Base-by-base conservation (phyloP, 371 early-diverging fungal genomes). In the Actinomucor elegans region DNA sequence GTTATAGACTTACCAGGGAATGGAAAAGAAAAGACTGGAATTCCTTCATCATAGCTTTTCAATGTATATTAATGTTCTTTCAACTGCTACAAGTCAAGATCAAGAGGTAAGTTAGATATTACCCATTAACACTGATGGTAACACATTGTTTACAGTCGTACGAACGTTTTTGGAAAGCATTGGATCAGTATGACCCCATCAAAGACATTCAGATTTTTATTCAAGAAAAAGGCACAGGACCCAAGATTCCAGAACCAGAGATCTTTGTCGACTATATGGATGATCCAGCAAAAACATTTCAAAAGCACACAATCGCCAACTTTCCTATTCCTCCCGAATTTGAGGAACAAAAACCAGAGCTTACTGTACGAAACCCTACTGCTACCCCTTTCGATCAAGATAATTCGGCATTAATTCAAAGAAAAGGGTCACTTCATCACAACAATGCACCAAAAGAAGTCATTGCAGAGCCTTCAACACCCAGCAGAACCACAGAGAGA, bases 1-100 rank as follows among this genome's bases (percentile, higher is more conserved):
- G n/a, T 2, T 40, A 21, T 26, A 82, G 86, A 72, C 66, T 44
- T 92, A 88, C 57, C 94, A 96, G 86, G 67, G 81, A 11, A 79
- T 97, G 52, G 96, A 97, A 64, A 92, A 93, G 55, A 88, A 93
- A 52, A 70, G 97, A 35, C 76, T 94, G n/a, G 90, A 94, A 43
- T 93, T 88, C 40, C 60, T 94, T 23, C 83, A 92, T 36, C 86
- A 83, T 7, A 71, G 74, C 15, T 71, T 94, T 28, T 93, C 93
- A 85, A 84, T 87, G 37, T 96, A 89, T 59, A 83, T 94, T 12
- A 96, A 96, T 59, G 77, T 94, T 23, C 69, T 94, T 6, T 88
- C 93, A 5, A 80, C 81, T 20, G 75, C 85, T 8, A 91, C 94
- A 38, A 91, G 92, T 4, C 74, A 89, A 29, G 95, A 97, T 56